phyloP scores from a whole-genome alignment of 2,329 filamentous ascomycete species.

The Stagonosporopsis vannaccii region DNA sequence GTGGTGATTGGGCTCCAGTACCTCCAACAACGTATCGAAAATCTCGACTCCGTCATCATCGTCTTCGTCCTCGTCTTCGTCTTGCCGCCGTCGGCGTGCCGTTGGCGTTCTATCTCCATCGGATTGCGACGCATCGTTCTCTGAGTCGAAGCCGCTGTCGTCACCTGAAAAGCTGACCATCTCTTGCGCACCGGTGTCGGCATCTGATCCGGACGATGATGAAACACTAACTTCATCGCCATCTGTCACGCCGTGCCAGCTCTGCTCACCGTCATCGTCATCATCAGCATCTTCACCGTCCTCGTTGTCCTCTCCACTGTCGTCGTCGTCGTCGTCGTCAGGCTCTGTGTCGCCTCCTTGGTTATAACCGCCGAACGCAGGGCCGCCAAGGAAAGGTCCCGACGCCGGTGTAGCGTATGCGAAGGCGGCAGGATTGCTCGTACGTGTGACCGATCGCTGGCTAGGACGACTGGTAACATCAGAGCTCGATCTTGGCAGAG shows the following conservation, averaged over 20 bases:
- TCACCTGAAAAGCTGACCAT: constrained; percentile 41
- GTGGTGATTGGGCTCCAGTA: constrained; percentile 23
- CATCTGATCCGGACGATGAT: constrained; percentile 19
- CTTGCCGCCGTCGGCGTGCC: constrained; percentile 7
- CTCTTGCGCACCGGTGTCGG: constrained; percentile 39
- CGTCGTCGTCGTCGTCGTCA: constrained; percentile 44
- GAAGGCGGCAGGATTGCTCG: constrained; percentile 59
- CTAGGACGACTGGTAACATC: constrained; percentile 52
- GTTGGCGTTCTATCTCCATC: constrained; percentile 17
- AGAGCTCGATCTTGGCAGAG: constrained; percentile 39
- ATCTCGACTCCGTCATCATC: constrained; percentile 23
- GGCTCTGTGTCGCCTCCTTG: constrained; percentile 45
- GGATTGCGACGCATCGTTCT: constrained; percentile 34
- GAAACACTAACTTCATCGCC: constrained; percentile 29
- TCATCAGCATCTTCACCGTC: constrained; percentile 38
- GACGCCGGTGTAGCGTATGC: constrained; percentile 81
- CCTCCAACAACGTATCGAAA: constrained; percentile 32
- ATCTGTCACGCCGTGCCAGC: constrained; percentile 32
- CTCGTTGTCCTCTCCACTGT: constrained; percentile 37
- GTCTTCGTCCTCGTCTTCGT: constrained; percentile 24
- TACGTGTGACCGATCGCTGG: constrained; percentile 48
- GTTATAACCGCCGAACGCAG: constrained; percentile 31
- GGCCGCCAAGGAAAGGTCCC: constrained; percentile 44
- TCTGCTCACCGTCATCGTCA: constrained; percentile 34
- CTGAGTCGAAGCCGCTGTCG: constrained; percentile 45